Evolutionary conservation across 768 basidiomycete species (phyloP).

Genomic region (Suillus americanus): DNA sequence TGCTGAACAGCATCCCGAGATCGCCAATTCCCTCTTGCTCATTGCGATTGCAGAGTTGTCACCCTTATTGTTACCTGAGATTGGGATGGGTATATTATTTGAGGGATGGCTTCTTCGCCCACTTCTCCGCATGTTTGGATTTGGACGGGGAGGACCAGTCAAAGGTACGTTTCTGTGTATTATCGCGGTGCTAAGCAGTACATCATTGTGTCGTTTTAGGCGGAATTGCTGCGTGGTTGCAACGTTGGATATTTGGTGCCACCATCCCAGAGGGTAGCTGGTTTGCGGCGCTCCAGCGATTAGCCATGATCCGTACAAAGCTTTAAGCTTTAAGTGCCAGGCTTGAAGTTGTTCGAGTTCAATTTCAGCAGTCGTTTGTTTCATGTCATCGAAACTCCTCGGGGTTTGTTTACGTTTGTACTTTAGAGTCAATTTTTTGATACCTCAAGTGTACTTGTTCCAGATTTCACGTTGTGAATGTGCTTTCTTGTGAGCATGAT

Average conservation of each 20-base stretch:
- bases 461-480: background rate
- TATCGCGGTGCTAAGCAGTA: background rate
- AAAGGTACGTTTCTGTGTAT: constrained; percentile 25
- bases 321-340: no score
- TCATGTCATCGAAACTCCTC: background rate
- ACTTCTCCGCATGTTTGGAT: constrained; percentile 35
- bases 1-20: constrained; percentile 35
- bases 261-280: background rate
- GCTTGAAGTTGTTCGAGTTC: background rate
- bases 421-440: background rate
- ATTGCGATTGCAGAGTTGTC: constrained; percentile 6
- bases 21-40: constrained; percentile 26
- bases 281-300: background rate
- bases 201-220: background rate
- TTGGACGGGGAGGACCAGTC: constrained; percentile 32
- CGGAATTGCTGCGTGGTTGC: background rate
- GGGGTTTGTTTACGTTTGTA: background rate
- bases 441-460: background rate
- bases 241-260: background rate
- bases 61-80: constrained; percentile 3
- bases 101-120: constrained; percentile 31
- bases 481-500: background rate
- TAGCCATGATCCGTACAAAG: background rate
- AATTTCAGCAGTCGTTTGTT: background rate
- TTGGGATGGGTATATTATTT: constrained; percentile 19